Evolutionary conservation across 202 grass and related monocot genomes (phyloP).

Genomic region (Brachypodium distachyon): DNA sequence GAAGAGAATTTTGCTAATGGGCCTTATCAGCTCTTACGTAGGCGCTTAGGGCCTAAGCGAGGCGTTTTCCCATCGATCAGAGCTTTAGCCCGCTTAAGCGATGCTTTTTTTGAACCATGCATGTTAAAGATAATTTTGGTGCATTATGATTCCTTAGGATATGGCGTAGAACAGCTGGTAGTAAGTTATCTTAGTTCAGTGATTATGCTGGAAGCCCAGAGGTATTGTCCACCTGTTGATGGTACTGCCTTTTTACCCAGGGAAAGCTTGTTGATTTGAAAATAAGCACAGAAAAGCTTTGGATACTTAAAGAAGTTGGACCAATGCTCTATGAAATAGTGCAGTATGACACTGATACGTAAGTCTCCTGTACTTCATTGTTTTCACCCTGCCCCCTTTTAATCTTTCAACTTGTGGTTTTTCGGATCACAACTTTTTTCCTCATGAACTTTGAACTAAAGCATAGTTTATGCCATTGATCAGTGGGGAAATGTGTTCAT

Average conservation of each 20-base stretch:
- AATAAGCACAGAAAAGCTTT: constrained; percentile 68
- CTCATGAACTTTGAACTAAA: background rate
- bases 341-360: constrained; percentile 53
- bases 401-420: background rate
- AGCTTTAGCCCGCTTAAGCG: too few species aligned
- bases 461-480: background rate
- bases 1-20: too few species aligned
- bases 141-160: background rate
- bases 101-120: too few species aligned
- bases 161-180: background rate
- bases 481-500: constrained; percentile 48
- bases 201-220: background rate
- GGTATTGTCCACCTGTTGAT: constrained; percentile 12
- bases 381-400: constrained; percentile 11
- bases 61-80: too few species aligned
- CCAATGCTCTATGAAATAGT: constrained; percentile 71
- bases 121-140: background rate
- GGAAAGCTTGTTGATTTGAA: constrained; percentile 75
- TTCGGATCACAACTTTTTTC: background rate
- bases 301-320: constrained; percentile 92
- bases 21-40: too few species aligned
- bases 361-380: constrained; percentile 28
- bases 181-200: background rate
- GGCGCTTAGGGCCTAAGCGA: too few species aligned
- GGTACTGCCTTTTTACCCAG: constrained; percentile 37